Base-by-base conservation (phyloP, 2,329 filamentous ascomycete genomes). In the Meredithiella fracta region DNA sequence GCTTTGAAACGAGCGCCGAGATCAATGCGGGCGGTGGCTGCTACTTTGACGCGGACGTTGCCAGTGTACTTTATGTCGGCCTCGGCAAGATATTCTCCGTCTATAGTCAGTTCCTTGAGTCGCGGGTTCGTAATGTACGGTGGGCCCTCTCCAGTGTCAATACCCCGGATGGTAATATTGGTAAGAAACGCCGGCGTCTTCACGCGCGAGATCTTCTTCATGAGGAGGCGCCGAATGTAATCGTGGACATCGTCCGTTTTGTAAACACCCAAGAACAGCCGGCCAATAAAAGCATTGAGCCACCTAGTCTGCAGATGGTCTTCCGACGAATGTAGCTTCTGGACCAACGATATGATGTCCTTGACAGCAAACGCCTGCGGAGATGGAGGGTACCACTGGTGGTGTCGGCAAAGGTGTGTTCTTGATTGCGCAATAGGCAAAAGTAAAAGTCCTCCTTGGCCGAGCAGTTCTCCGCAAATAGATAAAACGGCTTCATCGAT, bases 371-470 rank as follows among this genome's bases (percentile, higher is more conserved):
- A 94, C 8, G 86, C 84, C 54, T 75, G 75, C 0, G 89, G 88
- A 1, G 81, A 77, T 2, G 62, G 59, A 14, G 55, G 60, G 20
- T 72, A 55, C 75, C 72, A 22, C 73, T 72, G 20, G 14, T 15
- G 42, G 29, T 40, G 15, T 52, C 47, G 15, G 23, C 20, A 57
- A 79, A 74, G 15, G 78, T 77, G 62, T 83, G 81, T 62, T 89
- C 83, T 65, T 94, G 86, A 60, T 90, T 94, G 63, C 83, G 82
- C 40, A 98, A 73, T 62, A 98, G 73, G 11, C 91, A 86, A 68
- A 95, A 91, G 67, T 98, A 98, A 69, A 98, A 97, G 66, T 98
- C 92, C 68, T 98, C 92, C 67, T 98, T 98, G 50, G 92, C 88
- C 0, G 90, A 95, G 66, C 87, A 87, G 64, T 94, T 95, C 62